Percentiles rank a stretch among this genome's conserved stretches.
Evolutionary conservation across 305 asterid species (phyloP).

Genomic region (Euphrasia arctica): DNA sequence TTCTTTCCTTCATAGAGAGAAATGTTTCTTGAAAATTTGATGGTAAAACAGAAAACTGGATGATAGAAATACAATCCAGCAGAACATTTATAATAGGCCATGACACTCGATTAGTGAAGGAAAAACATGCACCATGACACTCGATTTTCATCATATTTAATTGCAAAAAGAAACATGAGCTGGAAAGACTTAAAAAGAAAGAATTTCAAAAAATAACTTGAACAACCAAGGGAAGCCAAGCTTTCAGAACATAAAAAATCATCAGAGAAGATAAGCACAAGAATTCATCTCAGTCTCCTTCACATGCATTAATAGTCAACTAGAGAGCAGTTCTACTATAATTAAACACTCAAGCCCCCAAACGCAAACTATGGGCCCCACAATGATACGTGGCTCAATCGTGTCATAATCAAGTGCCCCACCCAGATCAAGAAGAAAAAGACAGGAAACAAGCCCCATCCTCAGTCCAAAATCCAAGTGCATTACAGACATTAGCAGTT

Average conservation of each 20-base stretch:
- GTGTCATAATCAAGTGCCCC: not conserved
- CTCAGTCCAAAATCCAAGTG: not conserved
- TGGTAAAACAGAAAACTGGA: not conserved
- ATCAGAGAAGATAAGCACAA: not conserved
- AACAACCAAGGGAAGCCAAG: conserved; percentile 1
- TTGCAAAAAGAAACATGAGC: not conserved
- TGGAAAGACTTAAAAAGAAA: not conserved
- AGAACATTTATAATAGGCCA: not conserved
- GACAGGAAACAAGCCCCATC: not conserved
- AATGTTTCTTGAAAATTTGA: conserved; percentile 9
- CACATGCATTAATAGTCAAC: not conserved
- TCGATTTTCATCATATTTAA: not conserved
- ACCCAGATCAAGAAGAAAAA: not conserved
- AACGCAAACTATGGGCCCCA: not conserved
- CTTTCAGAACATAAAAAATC: not conserved
- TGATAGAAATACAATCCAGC: conserved; percentile 8
- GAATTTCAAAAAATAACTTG: not conserved
- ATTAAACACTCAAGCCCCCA: not conserved
- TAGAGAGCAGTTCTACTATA: not conserved
- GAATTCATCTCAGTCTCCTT: not conserved
- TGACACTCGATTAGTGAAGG: not conserved
- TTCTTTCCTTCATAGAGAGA: not conserved
- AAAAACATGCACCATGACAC: not conserved
- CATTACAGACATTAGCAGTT: not conserved
- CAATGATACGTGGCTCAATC: not conserved